A percentile compares a stretch with the other conserved stretches of the same genome.
phyloP scores from a whole-genome alignment of 345 rosid species.

The Stellera chamaejasme region DNA sequence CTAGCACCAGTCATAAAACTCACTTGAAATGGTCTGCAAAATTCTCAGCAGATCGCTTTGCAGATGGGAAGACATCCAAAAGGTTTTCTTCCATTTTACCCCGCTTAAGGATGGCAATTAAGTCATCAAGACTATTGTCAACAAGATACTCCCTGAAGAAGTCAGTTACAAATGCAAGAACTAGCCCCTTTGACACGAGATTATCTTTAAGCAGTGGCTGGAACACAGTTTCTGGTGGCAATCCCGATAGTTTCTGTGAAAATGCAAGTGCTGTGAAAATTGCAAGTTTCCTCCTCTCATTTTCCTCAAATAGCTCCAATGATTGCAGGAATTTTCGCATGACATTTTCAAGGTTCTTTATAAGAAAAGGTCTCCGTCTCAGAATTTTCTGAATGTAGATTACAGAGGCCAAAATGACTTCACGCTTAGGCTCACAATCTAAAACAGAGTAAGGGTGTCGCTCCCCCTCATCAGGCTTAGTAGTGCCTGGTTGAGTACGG shows the following conservation, averaged over 20 bases:
- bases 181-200: constrained; percentile 98
- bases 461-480: constrained; percentile 97
- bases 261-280: constrained; percentile 96
- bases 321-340: constrained; percentile 88
- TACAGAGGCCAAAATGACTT: constrained; percentile 74
- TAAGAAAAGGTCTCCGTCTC: constrained; percentile 90
- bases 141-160: constrained; percentile 96
- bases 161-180: constrained; percentile 85
- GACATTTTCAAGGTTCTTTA: constrained; percentile 96
- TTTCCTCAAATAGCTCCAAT: constrained; percentile 94
- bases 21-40: constrained; percentile 96
- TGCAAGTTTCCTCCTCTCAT: constrained; percentile 96
- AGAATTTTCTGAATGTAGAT: constrained; percentile 82
- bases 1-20: constrained; percentile 20
- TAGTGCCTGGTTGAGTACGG: constrained; percentile 95
- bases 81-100: constrained; percentile 95
- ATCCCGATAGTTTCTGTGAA: constrained; percentile 96
- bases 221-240: constrained; percentile 96
- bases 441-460: constrained; percentile 85
- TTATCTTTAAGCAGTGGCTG: constrained; percentile 97
- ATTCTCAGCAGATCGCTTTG: constrained; percentile 76
- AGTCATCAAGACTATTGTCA: constrained; percentile 92
- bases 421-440: constrained; percentile 82
- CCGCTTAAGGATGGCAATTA: constrained; percentile 83
- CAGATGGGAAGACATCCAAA: constrained; percentile 71